Base-by-base conservation (phyloP, 2,329 filamentous ascomycete genomes). In the Daldinia sp. region DNA sequence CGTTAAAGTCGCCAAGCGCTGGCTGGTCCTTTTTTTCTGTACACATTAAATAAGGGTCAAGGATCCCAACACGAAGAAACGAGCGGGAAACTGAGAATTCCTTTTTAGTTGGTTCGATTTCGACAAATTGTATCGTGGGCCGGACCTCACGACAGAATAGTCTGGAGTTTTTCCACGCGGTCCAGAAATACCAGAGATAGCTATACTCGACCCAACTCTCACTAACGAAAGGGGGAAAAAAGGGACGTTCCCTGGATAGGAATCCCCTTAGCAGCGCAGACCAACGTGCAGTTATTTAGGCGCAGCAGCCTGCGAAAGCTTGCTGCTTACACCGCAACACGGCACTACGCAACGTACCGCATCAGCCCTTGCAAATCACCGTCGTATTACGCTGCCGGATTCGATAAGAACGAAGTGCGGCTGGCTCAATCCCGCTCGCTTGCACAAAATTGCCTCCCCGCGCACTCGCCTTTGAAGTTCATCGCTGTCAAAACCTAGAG, bases 1-100 rank as follows among this genome's bases (percentile, higher is more conserved):
- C 79, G 79, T 79, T 74, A 80, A 79, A 68, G n/a, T 70, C 64
- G 64, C 70, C 75, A 79, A 79, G 77, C 78, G 78, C 78, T 75
- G 67, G 78, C 78, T 75, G 68, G 68, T 58, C 48, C 35, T 57
- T 64, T 66, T 56, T 67, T 50, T 21, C 29, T 53, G 62, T 68
- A 68, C 65, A 50, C 65, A 58, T 61, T 63, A 63, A 64, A 65
- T 57, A 65, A 63, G 50, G 45, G 48, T 57, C 51, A 47, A 60
- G 52, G 58, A 58, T 65, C 56, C 63, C 51, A 57, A 57, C 59
- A 56, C 55, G 41, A 66, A n/a, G 57, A 54, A 67, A 58, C 58
- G 60, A 54, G 60, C 61, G 50, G 50, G 56, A 64, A 52, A 17
- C 48, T 60, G 47, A 29, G 45, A 60, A 49, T 29, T 39, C 29